A percentile compares a stretch with the other conserved stretches of the same genome.
Conservation (phyloP, 352 stramenopile species). For the Globisporangium spiculum region DNA sequence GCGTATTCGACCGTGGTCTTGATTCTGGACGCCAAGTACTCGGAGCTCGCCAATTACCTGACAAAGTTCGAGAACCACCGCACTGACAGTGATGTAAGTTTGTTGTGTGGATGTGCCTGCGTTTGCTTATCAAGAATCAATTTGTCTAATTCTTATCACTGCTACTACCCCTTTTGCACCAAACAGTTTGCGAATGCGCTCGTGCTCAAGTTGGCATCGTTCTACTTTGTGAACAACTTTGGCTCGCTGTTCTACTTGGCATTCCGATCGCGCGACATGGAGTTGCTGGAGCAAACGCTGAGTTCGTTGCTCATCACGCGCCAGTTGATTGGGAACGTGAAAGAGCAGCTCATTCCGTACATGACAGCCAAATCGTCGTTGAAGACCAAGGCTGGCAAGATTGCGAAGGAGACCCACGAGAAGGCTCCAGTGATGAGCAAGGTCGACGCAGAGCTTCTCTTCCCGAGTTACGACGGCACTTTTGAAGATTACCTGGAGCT, state of each 20-base stretch:
- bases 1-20: conserved; percentile 75
- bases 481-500: conserved; percentile 96
- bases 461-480: conserved; percentile 78
- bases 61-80: conserved; percentile 94
- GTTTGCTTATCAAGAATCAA: neutral
- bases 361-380: conserved; percentile 74
- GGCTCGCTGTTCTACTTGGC: conserved; percentile 95
- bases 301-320: conserved; percentile 83
- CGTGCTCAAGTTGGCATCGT: conserved; percentile 97
- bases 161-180: neutral
- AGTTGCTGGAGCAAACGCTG: conserved; percentile 88
- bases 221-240: conserved; percentile 98
- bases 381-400: conserved; percentile 77
- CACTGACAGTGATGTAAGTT: conserved; percentile 79
- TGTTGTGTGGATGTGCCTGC: conserved; percentile 5
- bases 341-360: conserved; percentile 81
- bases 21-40: conserved; percentile 84
- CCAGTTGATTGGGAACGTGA: conserved; percentile 74
- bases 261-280: conserved; percentile 88
- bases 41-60: conserved; percentile 88
- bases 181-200: conserved; percentile 87
- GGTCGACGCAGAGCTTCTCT: conserved; percentile 76
- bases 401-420: conserved; percentile 60
- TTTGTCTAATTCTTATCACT: neutral
- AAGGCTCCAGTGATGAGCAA: conserved; percentile 57